Evolutionary conservation across 2,329 filamentous ascomycete genomes (phyloP).

Genomic region (Zasmidium cellare): DNA sequence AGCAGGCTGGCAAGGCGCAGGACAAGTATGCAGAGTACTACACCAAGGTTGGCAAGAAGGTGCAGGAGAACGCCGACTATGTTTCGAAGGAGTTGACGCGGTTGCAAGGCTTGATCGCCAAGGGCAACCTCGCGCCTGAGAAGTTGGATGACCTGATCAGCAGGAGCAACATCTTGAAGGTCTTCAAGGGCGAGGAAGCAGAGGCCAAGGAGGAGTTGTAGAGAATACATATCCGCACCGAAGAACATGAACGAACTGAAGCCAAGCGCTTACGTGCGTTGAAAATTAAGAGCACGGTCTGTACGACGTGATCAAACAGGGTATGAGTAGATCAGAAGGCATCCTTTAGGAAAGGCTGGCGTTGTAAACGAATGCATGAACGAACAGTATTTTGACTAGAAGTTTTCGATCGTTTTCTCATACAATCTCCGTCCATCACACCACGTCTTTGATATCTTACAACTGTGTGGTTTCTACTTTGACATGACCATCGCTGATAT

Average conservation of each 20-base stretch:
- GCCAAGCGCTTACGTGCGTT: too few relatives aligned
- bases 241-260: too few relatives aligned
- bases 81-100: constrained; percentile 82
- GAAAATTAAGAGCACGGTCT: background rate
- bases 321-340: too few relatives aligned
- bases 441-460: too few relatives aligned
- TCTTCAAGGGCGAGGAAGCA: constrained; percentile 59
- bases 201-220: constrained; percentile 36
- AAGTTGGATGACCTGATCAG: constrained; percentile 86
- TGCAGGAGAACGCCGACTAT: constrained; percentile 73
- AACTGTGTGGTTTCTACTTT: too few relatives aligned
- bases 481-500: too few relatives aligned
- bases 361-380: background rate
- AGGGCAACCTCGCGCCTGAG: constrained; percentile 78
- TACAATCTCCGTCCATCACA: too few relatives aligned
- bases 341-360: too few relatives aligned
- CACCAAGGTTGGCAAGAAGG: constrained; percentile 84
- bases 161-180: constrained; percentile 84
- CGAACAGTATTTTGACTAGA: too few relatives aligned
- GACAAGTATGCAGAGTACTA: constrained; percentile 89
- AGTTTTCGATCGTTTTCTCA: too few relatives aligned
- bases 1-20: constrained; percentile 66
- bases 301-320: too few relatives aligned
- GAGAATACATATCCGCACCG: background rate
- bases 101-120: constrained; percentile 75